Evolutionary conservation across 2,329 filamentous ascomycete genomes (phyloP).

Genomic region (Diaporthe longicolla): DNA sequence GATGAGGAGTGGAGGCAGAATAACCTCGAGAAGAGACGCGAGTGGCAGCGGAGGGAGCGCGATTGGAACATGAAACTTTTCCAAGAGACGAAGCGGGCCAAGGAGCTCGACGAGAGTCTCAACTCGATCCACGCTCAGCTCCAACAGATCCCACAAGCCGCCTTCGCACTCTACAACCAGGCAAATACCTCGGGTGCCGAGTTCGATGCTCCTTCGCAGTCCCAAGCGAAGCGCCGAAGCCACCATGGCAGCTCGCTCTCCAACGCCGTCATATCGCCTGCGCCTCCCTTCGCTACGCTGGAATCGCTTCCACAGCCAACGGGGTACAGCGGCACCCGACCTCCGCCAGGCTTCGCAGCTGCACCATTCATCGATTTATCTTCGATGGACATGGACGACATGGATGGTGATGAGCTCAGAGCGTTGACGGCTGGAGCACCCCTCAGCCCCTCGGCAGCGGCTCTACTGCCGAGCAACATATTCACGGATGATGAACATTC

Average conservation of each 20-base stretch:
- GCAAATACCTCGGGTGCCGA: slow-evolving; percentile 60
- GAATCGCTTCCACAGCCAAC: slow-evolving; percentile 37
- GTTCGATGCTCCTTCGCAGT: slow-evolving; percentile 59
- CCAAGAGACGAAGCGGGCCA: slow-evolving; percentile 62
- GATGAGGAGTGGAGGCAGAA: slow-evolving; percentile 69
- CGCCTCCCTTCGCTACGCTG: slow-evolving; percentile 57
- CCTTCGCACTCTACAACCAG: slow-evolving; percentile 60
- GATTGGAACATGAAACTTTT: slow-evolving; percentile 66
- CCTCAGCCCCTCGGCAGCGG: slow-evolving; percentile 82
- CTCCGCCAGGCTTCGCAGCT: slow-evolving; percentile 64
- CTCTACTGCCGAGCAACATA: slow-evolving; percentile 78
- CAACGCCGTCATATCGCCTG: slow-evolving; percentile 57
- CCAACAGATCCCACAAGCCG: slow-evolving; percentile 50
- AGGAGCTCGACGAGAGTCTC: slow-evolving; percentile 63
- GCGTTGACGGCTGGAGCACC: slow-evolving; percentile 75
- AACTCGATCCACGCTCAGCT: slow-evolving; percentile 63
- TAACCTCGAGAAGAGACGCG: slow-evolving; percentile 65
- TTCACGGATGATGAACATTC: slow-evolving; percentile 73
- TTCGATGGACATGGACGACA: slow-evolving; percentile 58
- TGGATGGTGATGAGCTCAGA: slow-evolving; percentile 72
- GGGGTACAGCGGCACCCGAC: slow-evolving; percentile 29
- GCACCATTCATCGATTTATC: slow-evolving; percentile 67
- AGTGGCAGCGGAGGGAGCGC: slow-evolving; percentile 68
- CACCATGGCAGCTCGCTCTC: slow-evolving; percentile 63
- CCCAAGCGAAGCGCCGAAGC: slow-evolving; percentile 63